A percentile compares a stretch with the other conserved stretches of the same genome.
Evolutionary conservation across 192 early-diverging fungal species (phyloP).

Genomic region (Coemansia sp.): DNA sequence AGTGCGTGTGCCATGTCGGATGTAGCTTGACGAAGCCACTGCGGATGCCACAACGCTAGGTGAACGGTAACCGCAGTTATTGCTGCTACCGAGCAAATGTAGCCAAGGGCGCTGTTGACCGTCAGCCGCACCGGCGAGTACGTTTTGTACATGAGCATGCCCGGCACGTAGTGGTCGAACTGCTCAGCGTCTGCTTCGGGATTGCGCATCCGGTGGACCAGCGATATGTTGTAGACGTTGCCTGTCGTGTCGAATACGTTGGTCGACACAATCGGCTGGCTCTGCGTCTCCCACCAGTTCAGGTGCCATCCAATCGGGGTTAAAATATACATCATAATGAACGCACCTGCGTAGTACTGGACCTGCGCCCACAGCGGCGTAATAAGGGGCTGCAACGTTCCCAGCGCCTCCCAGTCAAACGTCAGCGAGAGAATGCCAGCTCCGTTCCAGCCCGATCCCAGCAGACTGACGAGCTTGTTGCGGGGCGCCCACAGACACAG

Average conservation of each 20-base stretch:
- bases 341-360: conserved; percentile 66
- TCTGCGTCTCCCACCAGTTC: conserved; percentile 59
- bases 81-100: conserved; percentile 47
- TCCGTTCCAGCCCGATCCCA: conserved; percentile 58
- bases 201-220: conserved; percentile 40
- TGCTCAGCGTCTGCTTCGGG: conserved; percentile 6
- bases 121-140: conserved; percentile 52
- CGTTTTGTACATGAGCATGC: conserved; percentile 25
- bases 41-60: conserved; percentile 41
- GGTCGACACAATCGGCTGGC: conserved; percentile 65
- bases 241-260: conserved; percentile 61
- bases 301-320: conserved; percentile 68
- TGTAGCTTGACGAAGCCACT: conserved; percentile 32
- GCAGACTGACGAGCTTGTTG: conserved; percentile 25
- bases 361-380: conserved; percentile 71
- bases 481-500: conserved; percentile 57
- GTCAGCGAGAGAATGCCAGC: conserved; percentile 68
- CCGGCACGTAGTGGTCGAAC: conserved; percentile 4
- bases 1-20: conserved; percentile 23
- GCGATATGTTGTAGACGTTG: conserved; percentile 58
- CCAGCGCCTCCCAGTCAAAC: conserved; percentile 71
- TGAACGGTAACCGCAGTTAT: conserved; percentile 40
- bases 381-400: conserved; percentile 60
- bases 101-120: conserved; percentile 48
- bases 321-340: conserved; percentile 70